A percentile compares a stretch with the other conserved stretches of the same genome.
phyloP scores from a whole-genome alignment of 352 stramenopile genomes.

The Elongisporangium senticosum region DNA sequence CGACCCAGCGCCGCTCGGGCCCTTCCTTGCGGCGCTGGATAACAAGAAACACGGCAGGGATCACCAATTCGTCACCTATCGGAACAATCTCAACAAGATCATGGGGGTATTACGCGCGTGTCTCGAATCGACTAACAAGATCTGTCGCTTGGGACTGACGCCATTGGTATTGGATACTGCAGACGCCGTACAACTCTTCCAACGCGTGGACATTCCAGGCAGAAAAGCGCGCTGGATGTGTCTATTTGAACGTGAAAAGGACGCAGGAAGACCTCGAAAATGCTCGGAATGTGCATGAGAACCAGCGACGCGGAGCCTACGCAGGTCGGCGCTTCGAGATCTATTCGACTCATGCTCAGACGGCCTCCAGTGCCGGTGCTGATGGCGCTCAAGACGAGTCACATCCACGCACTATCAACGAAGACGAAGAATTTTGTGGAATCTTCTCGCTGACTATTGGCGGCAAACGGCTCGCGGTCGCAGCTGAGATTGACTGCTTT shows the following conservation, averaged over 20 bases:
- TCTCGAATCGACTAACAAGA: neutral
- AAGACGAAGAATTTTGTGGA: conserved; percentile 69
- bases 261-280: conserved; percentile 37
- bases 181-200: conserved; percentile 81
- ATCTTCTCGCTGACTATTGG: conserved; percentile 51
- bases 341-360: conserved; percentile 29
- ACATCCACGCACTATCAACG: conserved; percentile 26
- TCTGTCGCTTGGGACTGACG: conserved; percentile 2
- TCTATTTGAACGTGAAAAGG: conserved; percentile 61
- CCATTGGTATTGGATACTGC: conserved; percentile 1
- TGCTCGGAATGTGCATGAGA: conserved; percentile 35
- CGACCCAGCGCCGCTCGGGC: conserved; percentile 40
- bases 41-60: conserved; percentile 29
- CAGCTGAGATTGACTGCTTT: conserved; percentile 63
- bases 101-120: conserved; percentile 38
- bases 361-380: neutral
- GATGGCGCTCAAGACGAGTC: conserved; percentile 1
- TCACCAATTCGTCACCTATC: conserved; percentile 60
- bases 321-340: conserved; percentile 69
- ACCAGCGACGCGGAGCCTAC: conserved; percentile 55
- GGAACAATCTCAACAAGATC: conserved; percentile 85
- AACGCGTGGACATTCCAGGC: conserved; percentile 54
- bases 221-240: conserved; percentile 45
- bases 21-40: conserved; percentile 36
- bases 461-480: conserved; percentile 47